Percentiles rank a stretch among this genome's conserved stretches.
Conservation (phyloP, 2,329 filamentous ascomycete genomes). For the Talaromyces verruculosus region DNA sequence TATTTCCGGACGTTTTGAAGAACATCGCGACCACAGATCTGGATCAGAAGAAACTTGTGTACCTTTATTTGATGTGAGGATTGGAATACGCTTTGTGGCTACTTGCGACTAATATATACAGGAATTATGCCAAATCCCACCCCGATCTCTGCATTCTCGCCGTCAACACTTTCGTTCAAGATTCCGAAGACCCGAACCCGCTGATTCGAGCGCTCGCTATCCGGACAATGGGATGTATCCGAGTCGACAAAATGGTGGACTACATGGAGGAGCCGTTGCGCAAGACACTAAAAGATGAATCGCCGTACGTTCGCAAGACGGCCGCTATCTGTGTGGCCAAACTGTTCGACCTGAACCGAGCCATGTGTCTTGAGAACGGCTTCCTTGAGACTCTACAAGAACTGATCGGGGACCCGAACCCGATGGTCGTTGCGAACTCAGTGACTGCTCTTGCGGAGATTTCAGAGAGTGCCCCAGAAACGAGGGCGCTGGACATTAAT, state of each 20-base stretch:
- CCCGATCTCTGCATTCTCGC: constrained; percentile 97
- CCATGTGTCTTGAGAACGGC: constrained; percentile 92
- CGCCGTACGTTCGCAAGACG: constrained; percentile 96
- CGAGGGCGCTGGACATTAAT: constrained; percentile 79
- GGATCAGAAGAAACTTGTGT: constrained; percentile 99
- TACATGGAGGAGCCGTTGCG: constrained; percentile 98
- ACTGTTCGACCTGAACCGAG: constrained; percentile 89
- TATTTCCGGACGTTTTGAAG: constrained; percentile 97
- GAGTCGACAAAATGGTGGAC: constrained; percentile 99
- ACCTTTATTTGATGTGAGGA: constrained; percentile 91
- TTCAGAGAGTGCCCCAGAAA: constrained; percentile 84
- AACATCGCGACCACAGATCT: constrained; percentile 94
- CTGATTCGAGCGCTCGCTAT: constrained; percentile 92
- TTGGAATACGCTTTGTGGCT: neutral
- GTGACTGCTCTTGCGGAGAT: constrained; percentile 94
- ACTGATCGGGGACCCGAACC: constrained; percentile 94
- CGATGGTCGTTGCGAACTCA: constrained; percentile 98
- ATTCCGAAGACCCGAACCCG: constrained; percentile 97
- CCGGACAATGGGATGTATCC: constrained; percentile 96
- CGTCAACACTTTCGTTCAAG: constrained; percentile 98
- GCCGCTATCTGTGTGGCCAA: constrained; percentile 97
- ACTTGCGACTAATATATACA: constrained; percentile 38
- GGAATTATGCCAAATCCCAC: constrained; percentile 99
- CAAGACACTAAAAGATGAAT: constrained; percentile 95
- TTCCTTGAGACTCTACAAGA: constrained; percentile 93